Evolutionary conservation across 768 basidiomycete genomes (phyloP), one percentile per base, ranked within the genome.

Genomic region (Boletales sp.): DNA sequence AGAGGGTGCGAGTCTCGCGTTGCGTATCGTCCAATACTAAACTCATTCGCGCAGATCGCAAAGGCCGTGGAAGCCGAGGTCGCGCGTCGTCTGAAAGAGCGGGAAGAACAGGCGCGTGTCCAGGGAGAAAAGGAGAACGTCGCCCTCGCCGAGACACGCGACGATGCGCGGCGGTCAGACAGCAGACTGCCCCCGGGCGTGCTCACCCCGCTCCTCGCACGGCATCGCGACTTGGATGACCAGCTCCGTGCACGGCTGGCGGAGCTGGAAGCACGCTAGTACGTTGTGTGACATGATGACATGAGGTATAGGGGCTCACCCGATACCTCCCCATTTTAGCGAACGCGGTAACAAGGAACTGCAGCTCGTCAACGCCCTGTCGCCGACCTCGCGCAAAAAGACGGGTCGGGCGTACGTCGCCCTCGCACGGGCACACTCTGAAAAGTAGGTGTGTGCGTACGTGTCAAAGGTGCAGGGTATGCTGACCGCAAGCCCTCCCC

Each of bases 391-490:
- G 11, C 82, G 80, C 66, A 90, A 90, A 77, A 87, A 87, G 70
- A 85, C 85, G 0, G 90, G 89, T 2, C 75, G 86, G 15, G 88
- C 89, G 1, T 90, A 90, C 60, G 86, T 91, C n/a, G 81, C 86
- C 19, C 80, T 90, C 21, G 90, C 90, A 13, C 79, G 90, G 17
- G 79, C 85, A 17, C 82, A 87, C 67, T 88, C 87, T 3, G 85
- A 90, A 66, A 87, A 87, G 90, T 90, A 58, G 32, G 11, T 34
- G 10, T 14, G 5, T 14, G 32, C 14, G 18, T 17, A 12, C 19
- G n/a, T 15, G 5, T 24, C 24, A 5, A 24, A 24, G 24, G 24
- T 24, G 24, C 24, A 24, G 24, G 24, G 3, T 24, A 24, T 24
- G 24, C 24, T 24, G 24, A 24, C 24, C 24, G 24, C 24, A 24